Evolutionary conservation across 2,329 filamentous ascomycete genomes (phyloP), one percentile per base, ranked within the genome.

Genomic region (Orbilia javanica): DNA sequence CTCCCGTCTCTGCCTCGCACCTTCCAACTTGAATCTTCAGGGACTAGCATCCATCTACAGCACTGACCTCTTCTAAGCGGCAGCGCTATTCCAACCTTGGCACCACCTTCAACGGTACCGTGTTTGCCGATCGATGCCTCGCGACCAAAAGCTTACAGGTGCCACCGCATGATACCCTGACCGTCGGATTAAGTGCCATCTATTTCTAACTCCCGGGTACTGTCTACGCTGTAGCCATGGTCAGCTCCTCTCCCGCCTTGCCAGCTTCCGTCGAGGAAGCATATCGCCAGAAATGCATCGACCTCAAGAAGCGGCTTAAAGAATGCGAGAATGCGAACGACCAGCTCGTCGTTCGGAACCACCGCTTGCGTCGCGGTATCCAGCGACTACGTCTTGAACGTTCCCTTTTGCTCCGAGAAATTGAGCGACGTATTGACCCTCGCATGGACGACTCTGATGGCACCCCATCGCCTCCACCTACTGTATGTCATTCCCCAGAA

Each of bases 231-330:
- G 3, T 48, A 72, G 62, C 74, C 53, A 78, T 78, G 74, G 74
- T 78, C 52, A 78, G 66, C 55, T 80, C 79, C 22, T 80, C 80
- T 50, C 89, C 89, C 15, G 85, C 89, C 46, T 87, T 92, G 3
- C 93, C 95, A 20, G 95, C 96, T 15, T 97, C 94, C 15, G 94
- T 98, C 79, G 95, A 99, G 85, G 92, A 95, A 84, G 94, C 95
- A 63, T 99, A 98, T 85, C 94, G 96, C 82, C 90, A 93, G 80
- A 98, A 99, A 89, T 98, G 95, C 84, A 93, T 97, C 83, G 92
- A 96, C 82, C 89, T 99, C 22, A 96, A 96, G 86, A 92, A 93
- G 82, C 92, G 96, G 79, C 93, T 96, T 80, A 92, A 91, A 83
- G 94, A 97, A 84, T 93, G 98, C 82, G 94, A 98, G 84, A 90